Base-by-base conservation (phyloP, 2,329 filamentous ascomycete genomes). In the Xylariales sp. region DNA sequence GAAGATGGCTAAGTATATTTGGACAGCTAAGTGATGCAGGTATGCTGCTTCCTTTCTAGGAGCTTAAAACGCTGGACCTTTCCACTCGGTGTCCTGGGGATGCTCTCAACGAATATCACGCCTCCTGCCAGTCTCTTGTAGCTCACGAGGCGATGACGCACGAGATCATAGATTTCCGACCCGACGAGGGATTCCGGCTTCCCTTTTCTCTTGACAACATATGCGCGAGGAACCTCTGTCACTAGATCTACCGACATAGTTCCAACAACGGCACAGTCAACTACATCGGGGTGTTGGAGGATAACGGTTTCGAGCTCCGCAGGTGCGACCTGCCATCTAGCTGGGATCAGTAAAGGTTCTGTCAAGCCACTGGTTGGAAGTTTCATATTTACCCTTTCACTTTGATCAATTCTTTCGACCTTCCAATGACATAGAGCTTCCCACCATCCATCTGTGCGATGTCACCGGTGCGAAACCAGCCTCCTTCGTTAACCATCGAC, bases 1-100 rank as follows among this genome's bases (percentile, higher is more conserved):
- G n/a, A n/a, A n/a, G n/a, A n/a, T n/a, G n/a, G n/a, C n/a, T n/a
- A n/a, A n/a, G n/a, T n/a, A n/a, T n/a, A n/a, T n/a, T n/a, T n/a
- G n/a, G n/a, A n/a, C n/a, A n/a, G n/a, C n/a, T n/a, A n/a, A n/a
- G n/a, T n/a, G n/a, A n/a, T n/a, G n/a, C n/a, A n/a, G n/a, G n/a
- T n/a, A n/a, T n/a, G n/a, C n/a, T n/a, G n/a, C n/a, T n/a, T n/a
- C n/a, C 17, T 33, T n/a, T 33, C 18, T 18, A 35, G 19, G 7
- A 37, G 34, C 17, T 37, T 37, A 23, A 28, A 29, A 5, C 34
- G 34, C n/a, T 37, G 34, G 11, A 37, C 25, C 24, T 37, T 37
- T 6, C 34, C 34, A 27, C 34, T 37, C n/a, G 34, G 23, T 13
- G 17, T 18, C 18, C 25, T 27, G 34, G 34, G 34, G 14, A 37